Evolutionary conservation across 345 rosid genomes (phyloP).

Genomic region (Mallotus nudiflorus): DNA sequence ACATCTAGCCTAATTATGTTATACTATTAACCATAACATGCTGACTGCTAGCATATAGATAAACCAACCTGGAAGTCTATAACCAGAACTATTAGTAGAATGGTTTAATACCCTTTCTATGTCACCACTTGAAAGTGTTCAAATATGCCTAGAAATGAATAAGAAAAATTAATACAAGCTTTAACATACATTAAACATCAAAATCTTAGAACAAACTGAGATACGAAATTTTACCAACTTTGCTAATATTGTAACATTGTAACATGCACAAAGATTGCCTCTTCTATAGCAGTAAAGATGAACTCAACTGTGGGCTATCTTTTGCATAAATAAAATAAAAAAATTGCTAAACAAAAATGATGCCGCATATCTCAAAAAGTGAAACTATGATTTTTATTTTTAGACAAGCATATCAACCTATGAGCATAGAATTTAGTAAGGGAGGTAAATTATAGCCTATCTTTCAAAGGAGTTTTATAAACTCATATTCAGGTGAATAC

Average conservation of each 20-base stretch:
- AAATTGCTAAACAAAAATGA: neutral
- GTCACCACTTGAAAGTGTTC: conserved; percentile 74
- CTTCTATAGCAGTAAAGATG: conserved; percentile 92
- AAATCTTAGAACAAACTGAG: conserved; percentile 11
- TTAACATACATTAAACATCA: conserved; percentile 3
- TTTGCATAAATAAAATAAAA: conserved; percentile 49
- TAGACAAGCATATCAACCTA: neutral
- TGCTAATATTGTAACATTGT: conserved; percentile 80
- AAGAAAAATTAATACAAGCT: conserved; percentile 22
- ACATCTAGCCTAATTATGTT: too few species aligned
- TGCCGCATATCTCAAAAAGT: neutral
- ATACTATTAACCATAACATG: too few species aligned
- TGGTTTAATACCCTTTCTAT: conserved; percentile 59
- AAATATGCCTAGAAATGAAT: conserved; percentile 64
- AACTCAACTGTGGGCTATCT: conserved; percentile 83
- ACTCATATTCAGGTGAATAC: too few species aligned
- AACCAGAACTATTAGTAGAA: conserved; percentile 58
- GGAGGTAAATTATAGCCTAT: neutral
- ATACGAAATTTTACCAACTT: conserved; percentile 57
- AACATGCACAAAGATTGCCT: conserved; percentile 87
- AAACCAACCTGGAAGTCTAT: conserved; percentile 80
- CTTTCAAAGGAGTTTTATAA: neutral
- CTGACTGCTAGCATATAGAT: neutral
- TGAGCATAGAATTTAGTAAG: neutral
- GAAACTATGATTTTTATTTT: neutral